Conservation (phyloP, 176 grass and related monocot genomes). For the Hyparrhenia diplandra region DNA sequence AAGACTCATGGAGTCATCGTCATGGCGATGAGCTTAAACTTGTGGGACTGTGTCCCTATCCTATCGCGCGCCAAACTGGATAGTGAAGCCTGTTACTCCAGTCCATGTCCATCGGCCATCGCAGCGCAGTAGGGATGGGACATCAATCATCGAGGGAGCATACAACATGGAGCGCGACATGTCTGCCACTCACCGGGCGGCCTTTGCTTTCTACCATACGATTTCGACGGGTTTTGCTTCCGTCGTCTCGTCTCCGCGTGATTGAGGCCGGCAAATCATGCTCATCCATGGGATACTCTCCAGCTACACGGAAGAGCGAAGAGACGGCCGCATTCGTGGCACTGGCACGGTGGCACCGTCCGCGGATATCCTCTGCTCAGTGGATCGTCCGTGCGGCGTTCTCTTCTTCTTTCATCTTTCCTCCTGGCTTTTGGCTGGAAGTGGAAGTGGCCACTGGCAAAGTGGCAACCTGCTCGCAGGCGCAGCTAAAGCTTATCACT, state of each 20-base stretch:
- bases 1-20: neutral
- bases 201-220: neutral
- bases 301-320: neutral
- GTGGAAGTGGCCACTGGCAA: no score
- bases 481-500: no score
- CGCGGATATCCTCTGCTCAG: neutral
- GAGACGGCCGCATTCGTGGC: neutral
- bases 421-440: no score
- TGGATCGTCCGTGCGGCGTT: neutral
- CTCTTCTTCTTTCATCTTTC: neutral
- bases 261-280: neutral
- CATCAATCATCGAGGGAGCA: neutral
- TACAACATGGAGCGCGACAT: neutral
- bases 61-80: neutral
- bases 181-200: neutral
- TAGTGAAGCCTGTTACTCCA: slow-evolving; percentile 4
- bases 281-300: neutral
- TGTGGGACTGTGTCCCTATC: neutral
- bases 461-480: no score
- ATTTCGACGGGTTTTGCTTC: neutral
- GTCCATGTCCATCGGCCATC: neutral
- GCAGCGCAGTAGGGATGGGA: neutral
- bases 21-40: neutral
- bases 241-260: neutral
- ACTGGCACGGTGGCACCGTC: neutral